Base-by-base conservation (phyloP, 129 eudicot species). In the Flaveria linearis region DNA sequence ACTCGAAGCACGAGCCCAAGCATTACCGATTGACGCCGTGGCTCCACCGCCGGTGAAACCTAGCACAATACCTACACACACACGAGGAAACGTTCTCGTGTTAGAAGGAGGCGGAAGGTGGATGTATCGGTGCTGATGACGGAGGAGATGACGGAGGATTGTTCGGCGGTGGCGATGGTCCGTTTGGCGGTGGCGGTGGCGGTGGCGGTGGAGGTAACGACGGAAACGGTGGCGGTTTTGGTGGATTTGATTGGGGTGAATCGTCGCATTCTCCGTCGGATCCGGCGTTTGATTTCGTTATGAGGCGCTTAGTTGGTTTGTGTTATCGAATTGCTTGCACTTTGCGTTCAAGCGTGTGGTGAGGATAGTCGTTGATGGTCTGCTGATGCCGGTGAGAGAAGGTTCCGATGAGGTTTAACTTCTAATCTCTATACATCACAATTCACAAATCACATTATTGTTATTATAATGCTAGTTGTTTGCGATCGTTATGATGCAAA, bases 261-360 rank as follows among this genome's bases (percentile, higher is more conserved):
- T 81, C 78, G 68, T 80, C 84, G 23, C 17, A 74, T 16, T 78
- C 71, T 45, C 78, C 81, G 16, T 14, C 81, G 6, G 87, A 84
- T 79, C 87, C 87, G 75, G 87, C 87, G 46, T 84, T 84, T 52
- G 87, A 84, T 79, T 66, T 79, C 16, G 56, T 84, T 84, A 84
- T 42, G 84, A 69, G 74, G 81, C 76, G 18, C 60, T 84, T 36
- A 79, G 67, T 7, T 84, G 87, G 87, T 73, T 84, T n/a, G 81
- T 84, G 22, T 75, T 84, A 25, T 80, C 87, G 7, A 84, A 84
- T 64, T 84, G 87, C 28, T 45, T 84, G 53, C 70, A 52, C 46
- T 84, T 80, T 65, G 87, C 87, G 3, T 64, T 84, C 14, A 84
- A 84, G 81, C 76, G 80, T 45, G 52, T 84, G 43, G 65, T 79